Conservation (phyloP, 1,139 yeast species). For the Debaryomyces sp. region DNA sequence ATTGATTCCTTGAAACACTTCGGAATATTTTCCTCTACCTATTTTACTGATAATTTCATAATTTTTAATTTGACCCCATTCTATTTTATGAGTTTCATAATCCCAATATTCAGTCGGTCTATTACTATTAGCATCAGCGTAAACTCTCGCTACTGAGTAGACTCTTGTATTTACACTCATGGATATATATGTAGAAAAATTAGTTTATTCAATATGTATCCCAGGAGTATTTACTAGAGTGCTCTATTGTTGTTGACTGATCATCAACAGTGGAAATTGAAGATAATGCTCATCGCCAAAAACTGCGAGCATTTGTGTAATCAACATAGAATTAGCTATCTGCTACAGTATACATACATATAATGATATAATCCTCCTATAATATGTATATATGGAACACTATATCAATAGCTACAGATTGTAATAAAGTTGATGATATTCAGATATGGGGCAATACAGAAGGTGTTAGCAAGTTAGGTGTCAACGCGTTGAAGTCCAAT, state of each 20-base stretch:
- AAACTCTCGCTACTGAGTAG: slow-evolving; percentile 82
- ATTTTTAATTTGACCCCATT: slow-evolving; percentile 74
- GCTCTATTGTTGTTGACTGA: background rate
- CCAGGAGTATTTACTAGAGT: background rate
- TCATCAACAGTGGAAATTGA: slow-evolving; percentile 1
- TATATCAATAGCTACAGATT: slow-evolving; percentile 6
- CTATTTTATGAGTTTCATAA: slow-evolving; percentile 71
- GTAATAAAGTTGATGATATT: slow-evolving; percentile 19
- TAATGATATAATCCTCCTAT: background rate
- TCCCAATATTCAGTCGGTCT: slow-evolving; percentile 94
- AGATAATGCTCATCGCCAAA: slow-evolving; percentile 7
- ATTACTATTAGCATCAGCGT: slow-evolving; percentile 78
- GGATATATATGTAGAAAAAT: background rate
- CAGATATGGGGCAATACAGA: slow-evolving; percentile 28
- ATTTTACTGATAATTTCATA: slow-evolving; percentile 91
- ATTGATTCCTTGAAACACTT: slow-evolving; percentile 80
- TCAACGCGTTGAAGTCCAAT: background rate
- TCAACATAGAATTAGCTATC: background rate
- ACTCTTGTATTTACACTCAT: slow-evolving; percentile 39
- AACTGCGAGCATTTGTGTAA: slow-evolving; percentile 4
- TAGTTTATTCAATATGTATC: background rate
- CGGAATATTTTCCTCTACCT: slow-evolving; percentile 97
- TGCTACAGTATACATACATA: background rate
- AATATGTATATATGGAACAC: slow-evolving; percentile 17
- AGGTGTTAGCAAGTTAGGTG: slow-evolving; percentile 8